Percentiles rank a stretch among this genome's conserved stretches.
Conservation (phyloP, 305 asterid genomes). For the Andrographis paniculata region DNA sequence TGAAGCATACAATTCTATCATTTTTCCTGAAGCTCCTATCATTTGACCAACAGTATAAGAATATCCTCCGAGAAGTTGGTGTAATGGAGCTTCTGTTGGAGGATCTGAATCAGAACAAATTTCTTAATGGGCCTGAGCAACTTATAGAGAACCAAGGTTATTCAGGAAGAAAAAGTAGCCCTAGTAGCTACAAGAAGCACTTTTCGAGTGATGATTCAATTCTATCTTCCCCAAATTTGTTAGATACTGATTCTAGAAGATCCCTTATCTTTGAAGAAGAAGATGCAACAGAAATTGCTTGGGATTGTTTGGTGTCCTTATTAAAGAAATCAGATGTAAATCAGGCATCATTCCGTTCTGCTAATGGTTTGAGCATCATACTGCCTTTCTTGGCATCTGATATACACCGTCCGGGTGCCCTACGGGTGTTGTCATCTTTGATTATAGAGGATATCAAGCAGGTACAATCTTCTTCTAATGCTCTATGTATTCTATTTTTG, state of each 20-base stretch:
- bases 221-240: conserved; percentile 85
- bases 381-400: conserved; percentile 93
- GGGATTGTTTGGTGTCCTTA: conserved; percentile 93
- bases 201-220: conserved; percentile 70
- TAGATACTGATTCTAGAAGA: conserved; percentile 80
- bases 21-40: conserved; percentile 89
- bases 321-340: conserved; percentile 85
- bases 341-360: conserved; percentile 81
- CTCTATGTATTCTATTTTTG: neutral
- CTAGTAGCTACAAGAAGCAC: conserved; percentile 78
- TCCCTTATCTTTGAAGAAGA: conserved; percentile 73
- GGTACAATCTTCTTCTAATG: conserved; percentile 29
- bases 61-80: conserved; percentile 87
- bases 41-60: conserved; percentile 96
- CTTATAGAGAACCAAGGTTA: conserved; percentile 37
- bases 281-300: conserved; percentile 64
- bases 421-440: conserved; percentile 82
- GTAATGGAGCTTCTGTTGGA: conserved; percentile 90
- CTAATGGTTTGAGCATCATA: conserved; percentile 59
- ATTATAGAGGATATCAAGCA: conserved; percentile 84
- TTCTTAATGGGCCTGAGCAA: conserved; percentile 69
- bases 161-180: conserved; percentile 53
- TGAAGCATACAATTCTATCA: conserved; percentile 82
- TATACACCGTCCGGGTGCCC: conserved; percentile 86
- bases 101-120: conserved; percentile 89